Evolutionary conservation across 2,329 filamentous ascomycete genomes (phyloP), one percentile per base, ranked within the genome.

Genomic region (Microsporum audouinii): DNA sequence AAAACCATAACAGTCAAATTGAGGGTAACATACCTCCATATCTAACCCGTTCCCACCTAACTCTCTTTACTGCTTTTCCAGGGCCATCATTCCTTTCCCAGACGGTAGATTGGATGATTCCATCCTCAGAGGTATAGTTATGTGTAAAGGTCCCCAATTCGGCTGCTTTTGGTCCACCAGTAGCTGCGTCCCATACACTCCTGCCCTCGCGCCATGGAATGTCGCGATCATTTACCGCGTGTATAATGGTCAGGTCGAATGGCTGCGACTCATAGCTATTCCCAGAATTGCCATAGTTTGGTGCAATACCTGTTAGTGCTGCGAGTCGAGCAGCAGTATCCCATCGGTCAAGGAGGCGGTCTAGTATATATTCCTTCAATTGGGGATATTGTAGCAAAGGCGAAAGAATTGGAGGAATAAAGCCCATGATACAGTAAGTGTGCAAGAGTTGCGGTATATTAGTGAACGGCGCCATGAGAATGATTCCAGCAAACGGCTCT

Each of bases 381-480:
- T 79, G 78, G 0, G 88, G 88, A 70, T 88, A 88, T 2, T 78
- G 75, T 5, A 82, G 77, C 2, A 96, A 78, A 0, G 91, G 91
- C 0, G 85, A 84, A n/a, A 96, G 78, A 4, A 96, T 76, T 1
- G 76, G 76, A 0, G 91, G 91, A 14, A 96, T 76, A 3, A 88
- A 70, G 1, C 91, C 92, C n/a, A 80, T 85, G 41, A 94, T 84
- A 27, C 85, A 84, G 72, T 96, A 97, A 10, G 84, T 86, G 7
- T 87, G 79, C 4, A 96, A 79, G 63, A 97, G 81, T 7, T 81
- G 82, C 0, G 87, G 82, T 4, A 96, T 74, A 63, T 84, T 86
- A 58, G 85, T 87, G 77, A 96, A 96, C 0, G 86, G 84, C 0
- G 91, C 86, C 3, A 95, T 82, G 10, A 96, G 81, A 27, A 96